Evolutionary conservation across 2,329 filamentous ascomycete species (phyloP).

Genomic region (Colletotrichum magnum): DNA sequence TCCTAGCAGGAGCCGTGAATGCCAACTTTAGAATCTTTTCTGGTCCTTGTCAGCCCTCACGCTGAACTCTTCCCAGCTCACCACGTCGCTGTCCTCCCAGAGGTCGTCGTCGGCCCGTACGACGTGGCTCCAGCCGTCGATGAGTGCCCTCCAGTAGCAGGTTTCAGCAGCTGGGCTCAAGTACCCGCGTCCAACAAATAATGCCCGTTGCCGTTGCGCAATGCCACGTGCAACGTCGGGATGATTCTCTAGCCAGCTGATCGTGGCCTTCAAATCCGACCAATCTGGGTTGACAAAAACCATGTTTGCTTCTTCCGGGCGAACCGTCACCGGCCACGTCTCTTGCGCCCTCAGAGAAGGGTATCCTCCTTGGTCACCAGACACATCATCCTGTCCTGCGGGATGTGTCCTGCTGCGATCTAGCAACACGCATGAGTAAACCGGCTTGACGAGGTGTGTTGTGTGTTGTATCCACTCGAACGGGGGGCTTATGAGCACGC

Average conservation of each 20-base stretch:
- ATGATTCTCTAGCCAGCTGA: slow-evolving; percentile 61
- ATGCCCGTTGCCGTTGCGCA: slow-evolving; percentile 60
- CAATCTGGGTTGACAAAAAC: slow-evolving; percentile 67
- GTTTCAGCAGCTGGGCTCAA: slow-evolving; percentile 64
- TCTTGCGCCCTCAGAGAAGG: slow-evolving; percentile 17
- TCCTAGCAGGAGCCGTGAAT: not conserved
- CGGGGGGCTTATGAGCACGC: slow-evolving; percentile 63
- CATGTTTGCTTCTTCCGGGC: slow-evolving; percentile 57
- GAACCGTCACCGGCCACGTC: slow-evolving; percentile 56
- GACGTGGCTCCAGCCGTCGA: slow-evolving; percentile 63
- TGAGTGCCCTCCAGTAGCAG: slow-evolving; percentile 67
- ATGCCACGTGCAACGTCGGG: slow-evolving; percentile 61
- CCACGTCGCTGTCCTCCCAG: slow-evolving; percentile 23
- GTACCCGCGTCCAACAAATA: slow-evolving; percentile 60
- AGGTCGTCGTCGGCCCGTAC: slow-evolving; percentile 51
- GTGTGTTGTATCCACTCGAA: slow-evolving; percentile 64
- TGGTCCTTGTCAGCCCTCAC: not conserved
- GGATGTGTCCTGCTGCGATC: not conserved
- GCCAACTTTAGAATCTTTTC: slow-evolving; percentile 6
- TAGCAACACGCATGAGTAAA: slow-evolving; percentile 55
- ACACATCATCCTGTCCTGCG: not conserved
- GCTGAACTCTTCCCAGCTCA: slow-evolving; percentile 40
- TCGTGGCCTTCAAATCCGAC: slow-evolving; percentile 63
- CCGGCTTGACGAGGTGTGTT: slow-evolving; percentile 61
- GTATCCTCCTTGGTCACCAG: not conserved